These are phyloP conservation scores for Pueraria montana DNA, from an alignment of 306 rosid species.

Conservation along the genomic window DNA sequence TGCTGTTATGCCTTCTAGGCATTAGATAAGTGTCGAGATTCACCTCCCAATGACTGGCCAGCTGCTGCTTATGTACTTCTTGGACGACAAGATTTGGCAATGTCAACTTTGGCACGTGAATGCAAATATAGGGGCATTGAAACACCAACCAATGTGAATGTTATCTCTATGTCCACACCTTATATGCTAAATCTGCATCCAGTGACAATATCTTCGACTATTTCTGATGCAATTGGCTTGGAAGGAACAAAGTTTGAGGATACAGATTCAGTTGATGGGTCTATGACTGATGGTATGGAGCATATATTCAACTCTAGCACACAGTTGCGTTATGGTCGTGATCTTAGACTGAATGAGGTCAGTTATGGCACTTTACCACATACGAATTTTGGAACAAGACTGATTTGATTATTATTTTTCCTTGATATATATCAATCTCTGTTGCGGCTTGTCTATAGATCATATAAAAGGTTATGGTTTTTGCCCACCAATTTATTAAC, in stretches of 20 bases:
- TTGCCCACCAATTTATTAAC: slow-evolving; percentile 24
- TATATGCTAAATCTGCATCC: slow-evolving; percentile 97
- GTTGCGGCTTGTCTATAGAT: slow-evolving; percentile 39
- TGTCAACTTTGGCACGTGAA: slow-evolving; percentile 78
- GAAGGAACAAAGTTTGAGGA: slow-evolving; percentile 91
- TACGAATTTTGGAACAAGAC: slow-evolving; percentile 22
- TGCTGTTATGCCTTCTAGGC: slow-evolving; percentile 69
- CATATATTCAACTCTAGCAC: slow-evolving; percentile 98
- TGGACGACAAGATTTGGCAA: slow-evolving; percentile 97
- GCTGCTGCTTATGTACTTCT: slow-evolving; percentile 96
- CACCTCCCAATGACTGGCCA: slow-evolving; percentile 96
- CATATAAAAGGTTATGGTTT: slow-evolving; percentile 11
- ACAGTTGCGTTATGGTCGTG: slow-evolving; percentile 94
- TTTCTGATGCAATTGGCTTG: slow-evolving; percentile 87
- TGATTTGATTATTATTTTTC: slow-evolving; percentile 39
- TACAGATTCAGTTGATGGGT: slow-evolving; percentile 93
- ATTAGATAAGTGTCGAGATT: slow-evolving; percentile 95
- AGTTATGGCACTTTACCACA: slow-evolving; percentile 44
- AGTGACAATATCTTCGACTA: slow-evolving; percentile 88
- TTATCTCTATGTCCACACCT: slow-evolving; percentile 95
- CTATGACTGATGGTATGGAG: slow-evolving; percentile 94
- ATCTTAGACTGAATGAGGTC: slow-evolving; percentile 97
- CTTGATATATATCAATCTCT: slow-evolving; percentile 32
- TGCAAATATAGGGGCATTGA: slow-evolving; percentile 83
- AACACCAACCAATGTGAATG: slow-evolving; percentile 86